Evolutionary conservation across 2,329 filamentous ascomycete genomes (phyloP), one percentile per base, ranked within the genome.

Genomic region (Ophiocordyceps camponoti-saundersi): DNA sequence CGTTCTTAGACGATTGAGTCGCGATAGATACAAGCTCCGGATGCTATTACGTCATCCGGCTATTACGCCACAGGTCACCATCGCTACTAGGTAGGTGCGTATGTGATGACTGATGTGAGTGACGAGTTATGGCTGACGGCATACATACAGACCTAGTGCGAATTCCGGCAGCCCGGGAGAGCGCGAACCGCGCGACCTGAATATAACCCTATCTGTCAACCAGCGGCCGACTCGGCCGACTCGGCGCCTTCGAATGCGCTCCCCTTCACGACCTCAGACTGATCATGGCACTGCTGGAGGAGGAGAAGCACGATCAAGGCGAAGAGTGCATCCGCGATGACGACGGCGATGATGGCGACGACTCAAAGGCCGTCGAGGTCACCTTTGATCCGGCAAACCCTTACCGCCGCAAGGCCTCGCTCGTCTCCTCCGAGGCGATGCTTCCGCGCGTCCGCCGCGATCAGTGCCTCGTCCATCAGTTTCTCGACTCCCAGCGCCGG

Each of bases 371-470:
- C 12, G 66, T 77, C 44, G 48, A 77, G 75, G 77, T 82, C 45
- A 70, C 76, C 21, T 82, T 83, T 55, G 78, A 82, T 50, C 63
- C 73, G 1, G 62, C 69, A 39, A 80, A 74, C 52, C 69, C 71
- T 0, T 78, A 80, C 54, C 73, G 79, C 21, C 72, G 79, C 49
- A 83, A 82, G 63, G 80, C 77, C 55, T 82, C 79, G 13, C 67
- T 83, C 44, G 73, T 80, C 13, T 59, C 68, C 5, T 64, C 65
- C 44, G 75, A 80, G 29, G 56, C 64, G 3, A 54, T 62, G 16
- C 51, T 56, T 8, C 66, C 67, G 6, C 52, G 64, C 34, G 54
- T 50, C 44, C 60, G 53, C n/a, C 59, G 60, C 34, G 72, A 73
- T 13, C 74, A 79, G 55, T 82, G 79, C 53, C 68, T 81, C 36